A percentile compares a stretch with the other conserved stretches of the same genome.
phyloP scores from a whole-genome alignment of 768 basidiomycete genomes.

The Amanita molliuscula region DNA sequence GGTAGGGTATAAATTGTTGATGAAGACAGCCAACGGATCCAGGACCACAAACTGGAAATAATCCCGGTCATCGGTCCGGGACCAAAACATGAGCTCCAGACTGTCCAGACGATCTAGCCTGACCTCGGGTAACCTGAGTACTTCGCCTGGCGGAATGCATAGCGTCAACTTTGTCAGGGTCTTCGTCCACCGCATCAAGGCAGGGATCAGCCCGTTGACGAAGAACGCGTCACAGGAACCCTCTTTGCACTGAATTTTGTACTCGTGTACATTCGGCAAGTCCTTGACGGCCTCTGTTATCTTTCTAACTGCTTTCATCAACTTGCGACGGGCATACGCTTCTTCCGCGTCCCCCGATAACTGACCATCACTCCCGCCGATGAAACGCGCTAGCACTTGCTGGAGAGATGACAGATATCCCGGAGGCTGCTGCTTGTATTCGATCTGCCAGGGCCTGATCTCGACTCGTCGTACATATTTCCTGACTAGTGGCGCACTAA shows the following conservation, averaged over 20 bases:
- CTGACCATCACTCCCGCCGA: constrained; percentile 8
- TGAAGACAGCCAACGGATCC: constrained; percentile 33
- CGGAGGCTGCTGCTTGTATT: constrained; percentile 20
- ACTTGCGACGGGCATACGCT: constrained; percentile 20
- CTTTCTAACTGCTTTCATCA: constrained; percentile 25
- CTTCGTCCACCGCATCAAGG: constrained; percentile 21
- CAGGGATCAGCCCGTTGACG: constrained; percentile 24
- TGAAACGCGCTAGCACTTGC: constrained; percentile 17
- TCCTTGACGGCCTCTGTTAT: constrained; percentile 21
- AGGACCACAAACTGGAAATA: constrained; percentile 24
- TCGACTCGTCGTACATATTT: constrained; percentile 22
- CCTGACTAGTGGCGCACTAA: constrained; percentile 19
- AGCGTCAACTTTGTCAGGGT: constrained; percentile 24
- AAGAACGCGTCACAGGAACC: constrained; percentile 24
- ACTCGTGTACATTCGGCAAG: constrained; percentile 24
- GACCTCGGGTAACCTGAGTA: constrained; percentile 22
- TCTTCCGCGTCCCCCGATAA: constrained; percentile 21
- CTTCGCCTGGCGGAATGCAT: constrained; percentile 27
- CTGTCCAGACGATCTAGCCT: constrained; percentile 23
- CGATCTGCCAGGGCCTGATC: constrained; percentile 31
- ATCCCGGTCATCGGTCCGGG: constrained; percentile 14
- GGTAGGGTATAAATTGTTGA: constrained; percentile 30
- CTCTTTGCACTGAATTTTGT: constrained; percentile 31
- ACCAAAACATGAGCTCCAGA: constrained; percentile 26
- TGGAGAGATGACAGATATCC: constrained; percentile 17